These are phyloP conservation scores for Aureobasidium sp. DNA, from an alignment of 2,329 filamentous ascomycete genomes.

Conservation along the genomic window DNA sequence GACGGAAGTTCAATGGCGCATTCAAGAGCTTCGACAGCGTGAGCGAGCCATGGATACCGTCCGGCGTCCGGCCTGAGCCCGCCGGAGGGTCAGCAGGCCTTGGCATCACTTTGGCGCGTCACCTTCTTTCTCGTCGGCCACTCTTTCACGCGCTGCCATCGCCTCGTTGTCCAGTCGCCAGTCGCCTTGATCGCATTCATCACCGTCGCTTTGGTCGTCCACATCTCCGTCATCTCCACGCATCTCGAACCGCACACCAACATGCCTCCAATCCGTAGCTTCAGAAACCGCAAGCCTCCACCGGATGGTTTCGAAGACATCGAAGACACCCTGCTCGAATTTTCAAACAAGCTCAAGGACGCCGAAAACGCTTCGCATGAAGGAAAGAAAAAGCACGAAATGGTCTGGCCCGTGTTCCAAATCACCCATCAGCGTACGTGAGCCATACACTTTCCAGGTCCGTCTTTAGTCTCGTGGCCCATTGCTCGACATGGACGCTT, in stretches of 20 bases:
- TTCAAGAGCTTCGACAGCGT: not conserved
- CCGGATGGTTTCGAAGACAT: conserved; percentile 83
- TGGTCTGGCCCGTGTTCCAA: conserved; percentile 95
- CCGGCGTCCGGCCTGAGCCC: not conserved
- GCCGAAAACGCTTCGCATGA: conserved; percentile 80
- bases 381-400: conserved; percentile 79
- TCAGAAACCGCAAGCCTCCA: conserved; percentile 70
- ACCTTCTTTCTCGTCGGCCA: not conserved
- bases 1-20: not conserved
- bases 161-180: not conserved
- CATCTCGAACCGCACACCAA: not conserved
- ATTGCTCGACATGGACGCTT: not conserved
- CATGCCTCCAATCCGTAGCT: conserved; percentile 72
- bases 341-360: conserved; percentile 87
- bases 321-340: conserved; percentile 76
- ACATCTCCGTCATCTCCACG: too few relatives aligned
- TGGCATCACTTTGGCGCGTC: not conserved
- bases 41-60: not conserved
- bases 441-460: conserved; percentile 11
- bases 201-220: not conserved
- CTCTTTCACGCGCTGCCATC: not conserved
- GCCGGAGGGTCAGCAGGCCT: not conserved
- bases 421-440: conserved; percentile 80
- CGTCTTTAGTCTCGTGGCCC: conserved; percentile 13
- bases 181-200: not conserved